Base-by-base conservation (phyloP, 768 basidiomycete genomes). In the Coprinellus aureogranulatus region DNA sequence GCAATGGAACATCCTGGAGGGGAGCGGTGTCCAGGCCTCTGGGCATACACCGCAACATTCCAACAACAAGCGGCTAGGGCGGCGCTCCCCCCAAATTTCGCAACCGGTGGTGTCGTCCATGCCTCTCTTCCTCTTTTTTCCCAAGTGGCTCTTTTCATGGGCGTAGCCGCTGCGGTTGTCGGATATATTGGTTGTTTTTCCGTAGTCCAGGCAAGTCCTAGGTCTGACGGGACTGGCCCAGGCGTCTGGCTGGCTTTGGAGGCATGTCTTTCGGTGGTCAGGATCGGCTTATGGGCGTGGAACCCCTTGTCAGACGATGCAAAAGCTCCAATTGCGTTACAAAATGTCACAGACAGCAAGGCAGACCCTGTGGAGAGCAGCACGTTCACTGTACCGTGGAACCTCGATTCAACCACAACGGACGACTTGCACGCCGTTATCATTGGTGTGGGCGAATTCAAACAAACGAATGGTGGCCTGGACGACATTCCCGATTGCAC, bases 101-200 rank as follows among this genome's bases (percentile, higher is more conserved):
- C 16, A n/a, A 18, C 46, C 46, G 18, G 23, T 31, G 27, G 4
- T 34, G 12, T 34, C 25, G 28, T 12, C 14, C 20, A 14, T 27
- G 14, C 5, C 49, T 11, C 11, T 22, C 53, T 46, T 23, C 4
- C 54, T 23, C n/a, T 3, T n/a, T 4, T n/a, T 42, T 26, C 12
- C 26, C 45, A 46, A 34, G 14, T 44, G 2, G 9, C 57, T 5
- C 55, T 64, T 22, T 37, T 60, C 1, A 3, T 60, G 20, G 54
- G 61, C 0, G 28, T 54, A 14, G 18, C 34, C 34, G 45, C 45
- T n/a, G 40, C 59, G 0, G 34, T 62, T 11, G 47, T 47, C 14
- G 64, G 64, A 27, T 65, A 65, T 28, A 48, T 64, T 22, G 59
- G 61, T 20, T 64, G 56, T 47, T 64, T 62, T 51, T 62, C 58